Evolutionary conservation across 1,284 basidiomycete species (phyloP).

Genomic region (Papiliotrema laurentii): DNA sequence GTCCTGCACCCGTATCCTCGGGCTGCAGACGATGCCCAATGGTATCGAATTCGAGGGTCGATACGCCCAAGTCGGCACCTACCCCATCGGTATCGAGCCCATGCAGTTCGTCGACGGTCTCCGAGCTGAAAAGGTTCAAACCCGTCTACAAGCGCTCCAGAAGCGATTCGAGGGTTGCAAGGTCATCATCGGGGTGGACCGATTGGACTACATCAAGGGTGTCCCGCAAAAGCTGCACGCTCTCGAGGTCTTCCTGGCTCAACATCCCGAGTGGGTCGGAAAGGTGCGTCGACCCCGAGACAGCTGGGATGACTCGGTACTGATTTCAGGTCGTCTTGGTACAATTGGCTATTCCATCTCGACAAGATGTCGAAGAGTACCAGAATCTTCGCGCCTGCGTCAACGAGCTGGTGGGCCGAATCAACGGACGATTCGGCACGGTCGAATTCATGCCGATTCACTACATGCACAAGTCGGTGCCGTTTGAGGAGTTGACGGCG

Average conservation of each 20-base stretch:
- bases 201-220: constrained; percentile 99
- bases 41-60: constrained; percentile 94
- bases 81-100: constrained; percentile 98
- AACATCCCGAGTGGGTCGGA: constrained; percentile 99
- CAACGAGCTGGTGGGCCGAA: constrained; percentile 95
- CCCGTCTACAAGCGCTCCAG: constrained; percentile 75
- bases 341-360: constrained; percentile 93
- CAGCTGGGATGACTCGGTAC: background rate
- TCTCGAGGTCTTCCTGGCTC: constrained; percentile 89
- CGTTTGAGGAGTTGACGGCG: constrained; percentile 93
- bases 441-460: constrained; percentile 99
- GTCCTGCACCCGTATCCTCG: constrained; percentile 93
- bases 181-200: constrained; percentile 96
- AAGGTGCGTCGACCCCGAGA: constrained; percentile 56
- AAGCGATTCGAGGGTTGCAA: constrained; percentile 91
- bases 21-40: constrained; percentile 95
- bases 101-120: constrained; percentile 84
- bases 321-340: constrained; percentile 76
- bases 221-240: constrained; percentile 97
- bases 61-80: constrained; percentile 94
- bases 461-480: constrained; percentile 92
- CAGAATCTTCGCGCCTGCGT: constrained; percentile 94
- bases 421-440: constrained; percentile 97
- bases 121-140: constrained; percentile 68
- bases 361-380: constrained; percentile 98